These are phyloP conservation scores for Trichosanthes cucumerina DNA, from an alignment of 306 rosid species.

Conservation along the genomic window DNA sequence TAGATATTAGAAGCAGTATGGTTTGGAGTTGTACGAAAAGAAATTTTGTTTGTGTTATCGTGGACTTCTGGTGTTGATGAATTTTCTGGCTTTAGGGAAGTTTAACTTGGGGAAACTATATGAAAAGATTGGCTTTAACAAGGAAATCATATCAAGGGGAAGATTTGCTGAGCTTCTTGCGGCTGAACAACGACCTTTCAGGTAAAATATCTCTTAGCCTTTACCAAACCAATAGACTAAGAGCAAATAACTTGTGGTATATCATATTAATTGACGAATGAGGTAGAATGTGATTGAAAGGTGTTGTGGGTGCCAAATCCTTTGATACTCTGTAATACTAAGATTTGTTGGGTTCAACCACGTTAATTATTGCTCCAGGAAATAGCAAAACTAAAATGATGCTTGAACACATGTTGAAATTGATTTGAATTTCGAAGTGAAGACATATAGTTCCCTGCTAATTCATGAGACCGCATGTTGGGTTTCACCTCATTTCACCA, in stretches of 20 bases:
- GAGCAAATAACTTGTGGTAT: neutral
- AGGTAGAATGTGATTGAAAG: neutral
- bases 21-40: neutral
- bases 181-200: conserved; percentile 86
- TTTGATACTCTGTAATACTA: neutral
- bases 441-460: neutral
- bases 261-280: neutral
- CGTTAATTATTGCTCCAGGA: neutral
- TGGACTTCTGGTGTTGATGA: neutral
- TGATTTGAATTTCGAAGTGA: neutral
- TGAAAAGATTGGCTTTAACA: conserved; percentile 95
- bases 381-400: neutral
- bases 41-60: neutral
- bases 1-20: neutral
- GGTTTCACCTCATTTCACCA: neutral
- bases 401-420: neutral
- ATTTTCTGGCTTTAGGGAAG: conserved; percentile 43
- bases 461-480: neutral
- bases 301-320: neutral
- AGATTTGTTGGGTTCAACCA: neutral
- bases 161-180: conserved; percentile 78
- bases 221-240: neutral
- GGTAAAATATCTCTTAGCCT: conserved; percentile 25
- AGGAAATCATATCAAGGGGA: conserved; percentile 86
- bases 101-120: conserved; percentile 75